Evolutionary conservation across 768 basidiomycete species (phyloP), one percentile per base, ranked within the genome.

Genomic region (Leucogyrophana mollusca): DNA sequence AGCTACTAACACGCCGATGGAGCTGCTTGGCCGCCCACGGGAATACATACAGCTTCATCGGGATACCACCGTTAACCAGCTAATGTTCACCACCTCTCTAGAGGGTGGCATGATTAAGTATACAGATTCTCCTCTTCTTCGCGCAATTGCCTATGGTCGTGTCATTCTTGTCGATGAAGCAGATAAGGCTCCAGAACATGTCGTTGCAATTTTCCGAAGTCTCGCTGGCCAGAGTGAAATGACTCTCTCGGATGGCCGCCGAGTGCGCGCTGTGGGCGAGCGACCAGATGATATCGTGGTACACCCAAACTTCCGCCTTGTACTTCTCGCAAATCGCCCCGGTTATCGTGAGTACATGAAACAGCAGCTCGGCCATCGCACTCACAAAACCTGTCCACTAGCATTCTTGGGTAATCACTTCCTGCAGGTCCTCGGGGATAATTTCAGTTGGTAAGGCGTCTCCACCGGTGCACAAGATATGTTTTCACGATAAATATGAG

Each of bases 361-460:
- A 30, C 27, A 30, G 6, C 13, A 6, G 7, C 7, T 7, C 13
- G 27, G 27, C 27, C 13, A 13, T 30, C 27, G 13, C 13, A 13
- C 14, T 22, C 14, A 30, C 27, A 30, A 23, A 43, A 43, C 35
- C n/a, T 11, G 22, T 21, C 45, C 14, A 10, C 11, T 43, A 85
- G 83, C 83, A 1, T 86, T 86, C 74, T 69, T 86, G 18, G 83
- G 83, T 2, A 86, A 86, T 50, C 82, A 86, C 57, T 86, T 86
- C 68, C 63, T 85, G 17, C 83, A 86, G 54, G 83, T 86, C 11
- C 71, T 85, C 2, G 83, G 83, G 3, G 83, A 86, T 60, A 81
- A 79, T 55, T 85, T 86, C 60, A 81, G 80, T 51, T 70, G 65
- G 57, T 60, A 13, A 45, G 52, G 4, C 30, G 9, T 24, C 17